phyloP scores from a whole-genome alignment of 805 yeast genomes.

The Candida nanaspora region DNA sequence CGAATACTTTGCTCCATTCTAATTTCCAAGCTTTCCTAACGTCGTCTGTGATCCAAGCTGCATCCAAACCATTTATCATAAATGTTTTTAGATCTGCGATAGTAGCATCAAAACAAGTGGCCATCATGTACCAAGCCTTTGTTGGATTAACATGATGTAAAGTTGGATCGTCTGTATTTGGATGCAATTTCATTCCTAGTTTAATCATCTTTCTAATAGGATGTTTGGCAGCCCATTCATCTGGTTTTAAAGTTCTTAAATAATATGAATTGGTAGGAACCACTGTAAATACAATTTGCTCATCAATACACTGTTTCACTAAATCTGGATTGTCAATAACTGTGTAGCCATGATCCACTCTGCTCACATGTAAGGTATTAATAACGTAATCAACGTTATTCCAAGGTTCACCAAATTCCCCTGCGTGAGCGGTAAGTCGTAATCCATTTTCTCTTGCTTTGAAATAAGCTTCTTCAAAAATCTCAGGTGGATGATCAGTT shows the following conservation, averaged over 20 bases:
- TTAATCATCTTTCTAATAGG: slow-evolving; percentile 23
- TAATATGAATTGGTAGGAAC: slow-evolving; percentile 27
- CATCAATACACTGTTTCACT: slow-evolving; percentile 16
- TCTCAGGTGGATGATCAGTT: slow-evolving; percentile 21
- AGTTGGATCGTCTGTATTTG: slow-evolving; percentile 27
- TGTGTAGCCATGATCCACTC: slow-evolving; percentile 26
- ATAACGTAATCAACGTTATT: slow-evolving; percentile 20
- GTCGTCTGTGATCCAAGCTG: slow-evolving; percentile 20
- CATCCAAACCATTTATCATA: slow-evolving; percentile 20
- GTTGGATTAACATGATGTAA: slow-evolving; percentile 24
- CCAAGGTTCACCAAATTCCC: slow-evolving; percentile 24
- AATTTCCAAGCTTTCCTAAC: slow-evolving; percentile 10
- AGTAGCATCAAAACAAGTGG: slow-evolving; percentile 19
- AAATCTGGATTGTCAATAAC: slow-evolving; percentile 19
- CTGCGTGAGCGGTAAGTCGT: slow-evolving; percentile 25
- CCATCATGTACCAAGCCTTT: slow-evolving; percentile 26
- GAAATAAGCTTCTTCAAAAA: slow-evolving; percentile 19
- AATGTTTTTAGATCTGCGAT: slow-evolving; percentile 15
- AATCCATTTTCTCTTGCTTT: slow-evolving; percentile 17
- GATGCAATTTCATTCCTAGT: slow-evolving; percentile 20
- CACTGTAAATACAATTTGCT: slow-evolving; percentile 18
- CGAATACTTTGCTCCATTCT: slow-evolving; percentile 12
- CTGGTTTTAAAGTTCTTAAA: slow-evolving; percentile 17
- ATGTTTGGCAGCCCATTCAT: slow-evolving; percentile 24
- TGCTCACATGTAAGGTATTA: slow-evolving; percentile 16